These are phyloP conservation scores for Ceratocystis albifundus DNA, from an alignment of 2,329 filamentous ascomycete genomes.

Conservation along the genomic window DNA sequence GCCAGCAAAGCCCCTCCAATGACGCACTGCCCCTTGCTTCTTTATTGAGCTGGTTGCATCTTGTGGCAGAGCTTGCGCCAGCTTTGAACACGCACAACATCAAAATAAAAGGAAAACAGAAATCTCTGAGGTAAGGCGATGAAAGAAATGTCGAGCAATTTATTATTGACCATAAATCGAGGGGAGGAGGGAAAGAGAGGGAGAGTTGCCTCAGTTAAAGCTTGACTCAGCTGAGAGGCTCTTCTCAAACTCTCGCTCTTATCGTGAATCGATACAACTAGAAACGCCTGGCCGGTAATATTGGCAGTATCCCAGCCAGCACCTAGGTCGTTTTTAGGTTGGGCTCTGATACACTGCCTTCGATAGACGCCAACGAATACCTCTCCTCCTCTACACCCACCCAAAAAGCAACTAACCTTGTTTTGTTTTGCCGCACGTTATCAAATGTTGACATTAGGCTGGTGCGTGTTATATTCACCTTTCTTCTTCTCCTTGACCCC, in stretches of 20 bases:
- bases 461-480: neutral
- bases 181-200: neutral
- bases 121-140: neutral
- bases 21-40: neutral
- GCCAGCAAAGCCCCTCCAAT: constrained; percentile 1
- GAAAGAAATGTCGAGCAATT: neutral
- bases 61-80: neutral
- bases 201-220: neutral
- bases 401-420: neutral
- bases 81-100: neutral
- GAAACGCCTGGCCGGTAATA: too few species aligned
- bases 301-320: too few species aligned
- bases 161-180: neutral
- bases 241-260: too few species aligned
- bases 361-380: neutral
- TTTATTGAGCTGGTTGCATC: neutral
- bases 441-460: neutral
- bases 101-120: neutral
- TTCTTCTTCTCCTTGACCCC: neutral
- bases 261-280: too few species aligned
- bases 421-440: constrained; percentile 9
- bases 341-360: neutral
- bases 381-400: neutral
- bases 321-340: too few species aligned
- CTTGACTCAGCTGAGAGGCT: neutral